Conservation (phyloP, 2,329 filamentous ascomycete genomes). For the Botryotinia calthae region DNA sequence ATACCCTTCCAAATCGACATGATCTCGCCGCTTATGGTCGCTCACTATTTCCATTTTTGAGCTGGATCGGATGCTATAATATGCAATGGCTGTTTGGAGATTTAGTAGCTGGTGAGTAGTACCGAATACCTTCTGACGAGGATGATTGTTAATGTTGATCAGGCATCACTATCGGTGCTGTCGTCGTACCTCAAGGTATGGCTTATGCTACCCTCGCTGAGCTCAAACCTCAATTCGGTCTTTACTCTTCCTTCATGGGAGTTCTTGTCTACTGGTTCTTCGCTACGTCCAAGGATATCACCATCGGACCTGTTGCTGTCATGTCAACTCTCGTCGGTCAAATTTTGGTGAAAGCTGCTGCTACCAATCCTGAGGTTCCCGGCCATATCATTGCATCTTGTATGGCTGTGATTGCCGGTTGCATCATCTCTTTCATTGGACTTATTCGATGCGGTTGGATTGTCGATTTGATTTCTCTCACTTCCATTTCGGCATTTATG, state of each 20-base stretch:
- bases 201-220: slow-evolving; percentile 84
- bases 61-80: slow-evolving; percentile 92
- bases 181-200: slow-evolving; percentile 96
- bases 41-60: slow-evolving; percentile 79
- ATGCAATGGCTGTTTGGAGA: slow-evolving; percentile 85
- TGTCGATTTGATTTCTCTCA: slow-evolving; percentile 87
- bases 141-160: background rate
- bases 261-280: slow-evolving; percentile 97
- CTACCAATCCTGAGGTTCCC: slow-evolving; percentile 55
- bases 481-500: slow-evolving; percentile 93
- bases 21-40: slow-evolving; percentile 60
- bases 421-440: slow-evolving; percentile 75
- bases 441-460: slow-evolving; percentile 81
- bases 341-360: slow-evolving; percentile 65
- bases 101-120: slow-evolving; percentile 71
- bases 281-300: slow-evolving; percentile 97
- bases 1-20: slow-evolving; percentile 57
- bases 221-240: slow-evolving; percentile 76
- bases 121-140: background rate
- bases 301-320: slow-evolving; percentile 95
- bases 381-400: slow-evolving; percentile 72
- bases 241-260: slow-evolving; percentile 96
- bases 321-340: slow-evolving; percentile 89
- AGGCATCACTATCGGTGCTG: slow-evolving; percentile 68
- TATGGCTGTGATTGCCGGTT: slow-evolving; percentile 73